Evolutionary conservation across 805 yeast species (phyloP).

Genomic region (Candida corydali): DNA sequence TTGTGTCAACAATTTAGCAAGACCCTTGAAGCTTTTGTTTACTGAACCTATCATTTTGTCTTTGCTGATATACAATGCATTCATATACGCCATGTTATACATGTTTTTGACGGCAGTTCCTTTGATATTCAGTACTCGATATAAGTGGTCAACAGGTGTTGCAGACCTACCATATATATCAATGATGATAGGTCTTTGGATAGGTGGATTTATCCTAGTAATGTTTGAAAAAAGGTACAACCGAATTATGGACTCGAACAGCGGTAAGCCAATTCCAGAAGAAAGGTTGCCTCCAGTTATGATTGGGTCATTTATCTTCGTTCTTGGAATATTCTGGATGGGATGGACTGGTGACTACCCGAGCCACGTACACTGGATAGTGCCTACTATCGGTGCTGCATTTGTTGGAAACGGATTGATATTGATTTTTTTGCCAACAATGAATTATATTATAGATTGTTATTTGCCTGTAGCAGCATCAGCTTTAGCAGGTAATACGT

Average conservation of each 20-base stretch:
- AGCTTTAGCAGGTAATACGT: slow-evolving; percentile 62
- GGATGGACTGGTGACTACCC: slow-evolving; percentile 84
- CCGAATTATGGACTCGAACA: slow-evolving; percentile 44
- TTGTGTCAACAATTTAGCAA: slow-evolving; percentile 28
- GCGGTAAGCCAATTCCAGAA: slow-evolving; percentile 67
- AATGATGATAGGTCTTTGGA: slow-evolving; percentile 61
- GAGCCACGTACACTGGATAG: slow-evolving; percentile 72
- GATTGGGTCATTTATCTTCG: slow-evolving; percentile 65
- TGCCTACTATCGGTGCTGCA: slow-evolving; percentile 46
- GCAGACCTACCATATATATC: slow-evolving; percentile 79
- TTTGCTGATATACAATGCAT: slow-evolving; percentile 44
- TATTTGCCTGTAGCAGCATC: slow-evolving; percentile 57
- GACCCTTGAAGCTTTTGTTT: slow-evolving; percentile 37
- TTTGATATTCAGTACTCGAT: slow-evolving; percentile 48
- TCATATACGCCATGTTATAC: slow-evolving; percentile 46
- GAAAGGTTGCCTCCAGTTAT: slow-evolving; percentile 77
- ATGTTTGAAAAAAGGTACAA: slow-evolving; percentile 54
- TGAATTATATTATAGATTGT: slow-evolving; percentile 59
- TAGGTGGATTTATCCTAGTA: slow-evolving; percentile 54
- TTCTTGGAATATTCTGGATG: slow-evolving; percentile 80
- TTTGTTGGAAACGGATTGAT: slow-evolving; percentile 44
- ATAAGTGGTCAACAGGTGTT: slow-evolving; percentile 56
- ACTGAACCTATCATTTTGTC: slow-evolving; percentile 41
- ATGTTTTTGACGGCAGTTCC: slow-evolving; percentile 43
- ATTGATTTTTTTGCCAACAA: slow-evolving; percentile 53